These are phyloP conservation scores for Oropetium thomaeum DNA, from an alignment of 176 grass and related monocot genomes.

Conservation along the genomic window DNA sequence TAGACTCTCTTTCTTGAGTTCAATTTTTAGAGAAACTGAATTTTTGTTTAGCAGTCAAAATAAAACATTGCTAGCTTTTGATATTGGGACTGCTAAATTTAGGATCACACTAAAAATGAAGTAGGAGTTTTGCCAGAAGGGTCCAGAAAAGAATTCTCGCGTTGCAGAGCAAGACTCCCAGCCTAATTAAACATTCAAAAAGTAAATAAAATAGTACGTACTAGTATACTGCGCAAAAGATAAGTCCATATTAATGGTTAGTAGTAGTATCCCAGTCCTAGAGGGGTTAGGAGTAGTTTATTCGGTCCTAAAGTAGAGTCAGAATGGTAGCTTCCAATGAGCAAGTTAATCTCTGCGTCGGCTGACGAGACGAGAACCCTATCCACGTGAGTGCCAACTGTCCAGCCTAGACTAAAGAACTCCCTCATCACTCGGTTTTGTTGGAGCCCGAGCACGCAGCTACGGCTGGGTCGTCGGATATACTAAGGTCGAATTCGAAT, in stretches of 20 bases:
- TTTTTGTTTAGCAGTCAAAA: too few relatives aligned
- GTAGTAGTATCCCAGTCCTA: background rate
- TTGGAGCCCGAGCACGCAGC: background rate
- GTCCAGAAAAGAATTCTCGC: background rate
- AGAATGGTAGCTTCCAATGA: background rate
- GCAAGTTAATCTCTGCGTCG: background rate
- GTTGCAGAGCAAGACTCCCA: too few relatives aligned
- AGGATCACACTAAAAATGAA: background rate
- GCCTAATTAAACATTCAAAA: background rate
- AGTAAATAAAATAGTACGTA: too few relatives aligned
- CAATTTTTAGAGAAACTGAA: too few relatives aligned
- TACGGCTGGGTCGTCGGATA: background rate
- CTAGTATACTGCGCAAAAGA: too few relatives aligned
- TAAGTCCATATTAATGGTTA: background rate
- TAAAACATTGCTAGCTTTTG: background rate
- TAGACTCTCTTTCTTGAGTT: too few relatives aligned
- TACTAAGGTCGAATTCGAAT: background rate
- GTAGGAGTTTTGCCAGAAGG: background rate
- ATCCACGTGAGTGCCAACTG: background rate
- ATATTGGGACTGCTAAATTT: background rate
- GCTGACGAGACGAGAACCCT: conserved; percentile 9
- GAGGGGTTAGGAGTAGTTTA: background rate
- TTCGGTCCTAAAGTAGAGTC: background rate
- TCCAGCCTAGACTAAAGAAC: background rate
- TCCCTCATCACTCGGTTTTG: background rate